These are phyloP conservation scores for Yamadazyma taylorii DNA, from an alignment of 1,139 yeast genomes.

Conservation along the genomic window DNA sequence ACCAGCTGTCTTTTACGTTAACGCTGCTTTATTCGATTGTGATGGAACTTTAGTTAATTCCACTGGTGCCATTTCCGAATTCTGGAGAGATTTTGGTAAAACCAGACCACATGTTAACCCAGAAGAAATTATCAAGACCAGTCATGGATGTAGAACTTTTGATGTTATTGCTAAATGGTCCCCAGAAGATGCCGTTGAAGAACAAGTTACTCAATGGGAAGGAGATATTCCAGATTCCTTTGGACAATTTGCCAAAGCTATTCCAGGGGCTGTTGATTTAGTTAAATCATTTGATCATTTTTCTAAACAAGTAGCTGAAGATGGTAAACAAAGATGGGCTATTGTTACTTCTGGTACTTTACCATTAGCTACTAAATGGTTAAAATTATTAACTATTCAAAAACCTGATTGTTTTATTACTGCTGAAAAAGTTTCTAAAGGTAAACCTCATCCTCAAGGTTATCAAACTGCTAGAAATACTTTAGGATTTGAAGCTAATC, in stretches of 20 bases:
- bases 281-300: slow-evolving; percentile 52
- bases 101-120: slow-evolving; percentile 71
- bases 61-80: slow-evolving; percentile 77
- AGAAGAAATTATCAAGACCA: slow-evolving; percentile 66
- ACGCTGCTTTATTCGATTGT: slow-evolving; percentile 69
- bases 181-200: slow-evolving; percentile 69
- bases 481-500: slow-evolving; percentile 48
- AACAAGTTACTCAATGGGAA: slow-evolving; percentile 68
- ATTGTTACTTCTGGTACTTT: slow-evolving; percentile 83
- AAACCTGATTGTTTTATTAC: slow-evolving; percentile 76
- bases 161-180: slow-evolving; percentile 76
- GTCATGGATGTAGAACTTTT: slow-evolving; percentile 82
- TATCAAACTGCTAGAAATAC: slow-evolving; percentile 65
- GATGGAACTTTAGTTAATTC: slow-evolving; percentile 86
- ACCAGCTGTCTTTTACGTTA: slow-evolving; percentile 48
- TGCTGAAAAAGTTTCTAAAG: slow-evolving; percentile 73
- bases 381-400: slow-evolving; percentile 59
- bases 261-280: slow-evolving; percentile 70
- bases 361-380: slow-evolving; percentile 79
- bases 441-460: slow-evolving; percentile 86
- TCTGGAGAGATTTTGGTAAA: slow-evolving; percentile 74
- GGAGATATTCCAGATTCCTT: slow-evolving; percentile 69
- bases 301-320: slow-evolving; percentile 42
- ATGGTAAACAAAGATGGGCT: slow-evolving; percentile 63
- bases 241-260: slow-evolving; percentile 70